Evolutionary conservation across 179 eudicot genomes (phyloP).

Genomic region (Corrigiola litoralis): DNA sequence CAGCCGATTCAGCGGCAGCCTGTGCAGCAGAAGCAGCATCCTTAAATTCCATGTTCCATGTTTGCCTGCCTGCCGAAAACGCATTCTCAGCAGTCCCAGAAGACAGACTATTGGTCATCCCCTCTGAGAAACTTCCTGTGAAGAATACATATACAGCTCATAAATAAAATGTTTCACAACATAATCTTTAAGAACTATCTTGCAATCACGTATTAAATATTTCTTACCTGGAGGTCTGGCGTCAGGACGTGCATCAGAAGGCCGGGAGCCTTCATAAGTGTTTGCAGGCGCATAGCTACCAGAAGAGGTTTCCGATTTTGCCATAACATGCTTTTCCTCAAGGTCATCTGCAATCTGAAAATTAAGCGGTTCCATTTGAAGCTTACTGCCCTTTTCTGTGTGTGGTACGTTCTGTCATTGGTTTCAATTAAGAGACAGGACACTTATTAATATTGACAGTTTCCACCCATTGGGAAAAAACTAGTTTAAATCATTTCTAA

Average conservation of each 20-base stretch:
- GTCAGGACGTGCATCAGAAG: conserved; percentile 28
- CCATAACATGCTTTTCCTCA: conserved; percentile 25
- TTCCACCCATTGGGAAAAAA: background rate
- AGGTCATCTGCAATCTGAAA: conserved; percentile 29
- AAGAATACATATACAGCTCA: conserved; percentile 1
- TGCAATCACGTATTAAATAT: background rate
- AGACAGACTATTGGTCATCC: conserved; percentile 22
- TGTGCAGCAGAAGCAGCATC: conserved; percentile 90
- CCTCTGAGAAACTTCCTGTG: conserved; percentile 41
- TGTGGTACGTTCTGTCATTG: conserved; percentile 52
- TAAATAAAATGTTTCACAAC: background rate
- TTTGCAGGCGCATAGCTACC: conserved; percentile 27
- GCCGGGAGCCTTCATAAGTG: conserved; percentile 14
- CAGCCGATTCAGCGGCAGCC: conserved; percentile 95
- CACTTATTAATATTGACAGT: background rate
- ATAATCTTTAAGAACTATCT: background rate
- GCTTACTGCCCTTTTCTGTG: conserved; percentile 33
- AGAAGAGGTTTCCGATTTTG: conserved; percentile 25
- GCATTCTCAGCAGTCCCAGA: conserved; percentile 30
- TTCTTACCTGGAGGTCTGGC: conserved; percentile 43
- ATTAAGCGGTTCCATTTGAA: conserved; percentile 40
- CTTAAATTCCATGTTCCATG: conserved; percentile 74
- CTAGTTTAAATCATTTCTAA: background rate
- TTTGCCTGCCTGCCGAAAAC: conserved; percentile 27
- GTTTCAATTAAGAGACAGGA: background rate